Conservation (phyloP, 148 eudicot genomes). For the Rhododendron molle region DNA sequence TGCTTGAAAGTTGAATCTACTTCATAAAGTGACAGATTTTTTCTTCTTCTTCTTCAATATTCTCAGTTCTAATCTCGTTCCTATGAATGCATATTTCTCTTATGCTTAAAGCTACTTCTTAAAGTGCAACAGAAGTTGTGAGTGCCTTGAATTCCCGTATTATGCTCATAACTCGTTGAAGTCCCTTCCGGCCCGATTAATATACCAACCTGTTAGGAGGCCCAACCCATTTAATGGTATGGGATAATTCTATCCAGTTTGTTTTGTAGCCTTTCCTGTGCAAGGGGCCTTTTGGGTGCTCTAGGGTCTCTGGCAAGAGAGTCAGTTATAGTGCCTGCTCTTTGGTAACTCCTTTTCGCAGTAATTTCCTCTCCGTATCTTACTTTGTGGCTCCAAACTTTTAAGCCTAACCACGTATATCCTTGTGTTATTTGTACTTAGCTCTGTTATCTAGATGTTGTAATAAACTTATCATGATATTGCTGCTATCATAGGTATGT, state of each 20-base stretch:
- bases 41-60: background rate
- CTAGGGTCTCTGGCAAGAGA: background rate
- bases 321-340: background rate
- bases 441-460: background rate
- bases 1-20: background rate
- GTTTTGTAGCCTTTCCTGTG: background rate
- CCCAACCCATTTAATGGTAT: background rate
- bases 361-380: background rate
- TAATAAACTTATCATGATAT: background rate
- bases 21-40: background rate
- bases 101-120: background rate
- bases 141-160: background rate
- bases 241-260: background rate
- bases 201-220: background rate
- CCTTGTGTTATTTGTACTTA: background rate
- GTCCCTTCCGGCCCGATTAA: background rate
- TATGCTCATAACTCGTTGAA: background rate
- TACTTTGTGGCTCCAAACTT: background rate
- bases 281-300: background rate
- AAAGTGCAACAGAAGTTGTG: background rate
- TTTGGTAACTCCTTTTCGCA: background rate
- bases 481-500: conserved; percentile 11
- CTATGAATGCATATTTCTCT: background rate
- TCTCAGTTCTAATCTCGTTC: background rate
- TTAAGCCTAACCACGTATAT: background rate